These are phyloP conservation scores for Cytospora piceae DNA, from an alignment of 2,329 filamentous ascomycete species.

Conservation along the genomic window DNA sequence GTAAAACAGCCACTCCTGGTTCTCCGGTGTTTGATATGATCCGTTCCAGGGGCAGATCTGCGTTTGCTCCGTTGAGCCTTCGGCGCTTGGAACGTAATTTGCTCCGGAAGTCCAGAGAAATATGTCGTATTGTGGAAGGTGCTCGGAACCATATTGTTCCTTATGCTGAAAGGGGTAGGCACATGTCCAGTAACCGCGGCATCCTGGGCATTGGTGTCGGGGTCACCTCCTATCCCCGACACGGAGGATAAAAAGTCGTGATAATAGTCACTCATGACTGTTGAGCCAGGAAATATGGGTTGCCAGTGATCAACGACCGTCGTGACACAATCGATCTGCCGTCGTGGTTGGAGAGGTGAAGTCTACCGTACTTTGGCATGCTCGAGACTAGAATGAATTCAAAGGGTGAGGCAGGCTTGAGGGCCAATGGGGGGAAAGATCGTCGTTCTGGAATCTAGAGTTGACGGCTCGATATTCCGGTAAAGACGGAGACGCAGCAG, in stretches of 20 bases:
- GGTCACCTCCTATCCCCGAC: conserved; percentile 45
- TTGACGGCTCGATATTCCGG: background rate
- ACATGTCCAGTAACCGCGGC: conserved; percentile 43
- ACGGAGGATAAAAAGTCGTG: conserved; percentile 59
- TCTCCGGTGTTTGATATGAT: conserved; percentile 88
- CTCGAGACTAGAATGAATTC: conserved; percentile 9
- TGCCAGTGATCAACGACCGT: background rate
- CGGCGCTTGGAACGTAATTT: conserved; percentile 50
- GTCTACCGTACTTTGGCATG: conserved; percentile 6
- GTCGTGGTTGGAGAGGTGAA: background rate
- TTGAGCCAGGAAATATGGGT: background rate
- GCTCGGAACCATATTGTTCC: conserved; percentile 42
- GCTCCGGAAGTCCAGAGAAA: conserved; percentile 55
- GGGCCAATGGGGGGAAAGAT: background rate
- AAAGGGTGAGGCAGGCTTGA: background rate
- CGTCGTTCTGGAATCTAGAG: background rate
- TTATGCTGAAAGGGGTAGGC: conserved; percentile 38
- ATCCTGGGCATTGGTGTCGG: conserved; percentile 40
- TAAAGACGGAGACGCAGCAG: background rate
- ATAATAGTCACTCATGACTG: conserved; percentile 60
- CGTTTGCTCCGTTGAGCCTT: conserved; percentile 55
- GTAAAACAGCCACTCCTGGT: conserved; percentile 94
- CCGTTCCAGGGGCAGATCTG: conserved; percentile 56
- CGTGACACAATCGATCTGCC: background rate
- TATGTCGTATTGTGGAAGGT: conserved; percentile 54